These are phyloP conservation scores for Penicillium turbatum DNA, from an alignment of 495 filamentous ascomycete species.

Conservation along the genomic window DNA sequence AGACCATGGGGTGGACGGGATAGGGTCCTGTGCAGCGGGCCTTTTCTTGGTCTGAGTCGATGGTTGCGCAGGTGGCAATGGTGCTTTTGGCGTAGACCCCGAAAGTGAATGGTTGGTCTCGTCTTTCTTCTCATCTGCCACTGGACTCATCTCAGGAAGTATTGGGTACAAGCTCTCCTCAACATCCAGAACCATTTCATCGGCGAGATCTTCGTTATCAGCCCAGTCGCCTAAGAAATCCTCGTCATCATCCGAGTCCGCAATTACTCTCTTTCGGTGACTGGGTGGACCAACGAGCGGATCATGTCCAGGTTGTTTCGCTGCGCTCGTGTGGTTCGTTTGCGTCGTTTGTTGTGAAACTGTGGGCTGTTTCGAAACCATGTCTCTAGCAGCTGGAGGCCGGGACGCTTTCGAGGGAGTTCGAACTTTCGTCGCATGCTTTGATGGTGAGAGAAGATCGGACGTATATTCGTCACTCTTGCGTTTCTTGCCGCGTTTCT, in stretches of 20 bases:
- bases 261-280: slow-evolving; percentile 27
- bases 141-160: slow-evolving; percentile 23
- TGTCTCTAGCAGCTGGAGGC: not conserved
- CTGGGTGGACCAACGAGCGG: slow-evolving; percentile 4
- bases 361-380: not conserved
- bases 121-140: slow-evolving; percentile 5
- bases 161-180: slow-evolving; percentile 30
- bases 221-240: slow-evolving; percentile 25
- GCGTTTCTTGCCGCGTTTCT: slow-evolving; percentile 61
- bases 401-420: slow-evolving; percentile 14
- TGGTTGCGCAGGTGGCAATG: slow-evolving; percentile 4
- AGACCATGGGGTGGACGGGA: slow-evolving; percentile 12
- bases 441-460: slow-evolving; percentile 37
- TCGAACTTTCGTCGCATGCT: slow-evolving; percentile 24
- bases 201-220: slow-evolving; percentile 23
- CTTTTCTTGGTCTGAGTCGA: slow-evolving; percentile 11
- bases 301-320: slow-evolving; percentile 3
- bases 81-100: slow-evolving; percentile 8
- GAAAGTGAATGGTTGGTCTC: not conserved
- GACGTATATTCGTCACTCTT: slow-evolving; percentile 67
- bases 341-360: not conserved
- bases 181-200: slow-evolving; percentile 21
- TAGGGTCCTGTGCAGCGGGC: not conserved
- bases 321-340: not conserved
- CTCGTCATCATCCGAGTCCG: slow-evolving; percentile 47